These are phyloP conservation scores for Amorphotheca resinae DNA, from an alignment of 495 filamentous ascomycete genomes.

Conservation along the genomic window DNA sequence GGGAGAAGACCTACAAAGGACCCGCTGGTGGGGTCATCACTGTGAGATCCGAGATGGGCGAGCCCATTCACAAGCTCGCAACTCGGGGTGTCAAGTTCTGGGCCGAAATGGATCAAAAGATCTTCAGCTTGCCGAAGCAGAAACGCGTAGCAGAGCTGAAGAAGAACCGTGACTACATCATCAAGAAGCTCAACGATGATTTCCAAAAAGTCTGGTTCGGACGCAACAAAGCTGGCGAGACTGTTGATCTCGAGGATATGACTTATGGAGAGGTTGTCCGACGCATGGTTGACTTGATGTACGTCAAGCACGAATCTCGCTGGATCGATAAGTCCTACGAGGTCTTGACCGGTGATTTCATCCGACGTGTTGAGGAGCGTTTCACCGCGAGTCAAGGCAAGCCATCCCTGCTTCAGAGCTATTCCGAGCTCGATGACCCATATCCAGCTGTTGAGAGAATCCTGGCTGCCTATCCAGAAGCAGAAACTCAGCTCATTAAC, in stretches of 20 bases:
- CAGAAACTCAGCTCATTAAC: conserved; percentile 84
- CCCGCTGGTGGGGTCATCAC: conserved; percentile 88
- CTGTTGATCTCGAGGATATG: conserved; percentile 95
- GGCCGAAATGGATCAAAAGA: conserved; percentile 96
- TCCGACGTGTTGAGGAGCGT: conserved; percentile 88
- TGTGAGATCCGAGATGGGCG: conserved; percentile 97
- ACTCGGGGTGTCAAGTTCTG: conserved; percentile 91
- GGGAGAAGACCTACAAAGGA: conserved; percentile 96
- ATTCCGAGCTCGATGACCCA: conserved; percentile 75
- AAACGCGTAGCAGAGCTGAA: conserved; percentile 86
- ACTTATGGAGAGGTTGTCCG: conserved; percentile 87
- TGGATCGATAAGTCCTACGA: conserved; percentile 87
- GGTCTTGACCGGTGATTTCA: conserved; percentile 82
- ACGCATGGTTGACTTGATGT: conserved; percentile 93
- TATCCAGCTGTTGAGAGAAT: conserved; percentile 65
- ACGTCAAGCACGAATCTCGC: conserved; percentile 80
- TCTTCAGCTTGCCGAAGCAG: conserved; percentile 90
- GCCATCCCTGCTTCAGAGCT: conserved; percentile 71
- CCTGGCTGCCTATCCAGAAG: conserved; percentile 69
- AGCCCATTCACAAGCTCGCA: conserved; percentile 96
- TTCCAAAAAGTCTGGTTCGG: conserved; percentile 99
- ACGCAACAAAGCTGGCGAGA: conserved; percentile 66
- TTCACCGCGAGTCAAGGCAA: conserved; percentile 58
- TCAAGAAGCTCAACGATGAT: conserved; percentile 93
- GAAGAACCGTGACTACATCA: conserved; percentile 89